phyloP scores from a whole-genome alignment of 306 rosid species.

The Lathyrus aphaca region DNA sequence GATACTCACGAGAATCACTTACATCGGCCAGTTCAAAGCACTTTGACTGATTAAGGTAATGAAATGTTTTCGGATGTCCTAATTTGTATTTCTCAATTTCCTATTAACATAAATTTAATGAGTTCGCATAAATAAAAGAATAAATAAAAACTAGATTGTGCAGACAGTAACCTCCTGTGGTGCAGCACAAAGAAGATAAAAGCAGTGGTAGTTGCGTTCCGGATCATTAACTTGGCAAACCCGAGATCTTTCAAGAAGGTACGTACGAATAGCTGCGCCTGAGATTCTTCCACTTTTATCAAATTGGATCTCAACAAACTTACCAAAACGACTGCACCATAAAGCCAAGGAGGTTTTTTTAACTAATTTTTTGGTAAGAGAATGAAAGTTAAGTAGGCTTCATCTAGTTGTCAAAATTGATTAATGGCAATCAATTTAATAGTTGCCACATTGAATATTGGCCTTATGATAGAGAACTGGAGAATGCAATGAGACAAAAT shows the following conservation, averaged over 20 bases:
- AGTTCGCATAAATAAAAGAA: conserved; percentile 29
- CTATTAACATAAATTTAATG: conserved; percentile 57
- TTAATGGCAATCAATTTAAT: conserved; percentile 7
- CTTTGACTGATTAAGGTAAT: conserved; percentile 94
- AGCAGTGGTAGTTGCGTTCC: conserved; percentile 98
- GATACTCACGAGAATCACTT: conserved; percentile 91
- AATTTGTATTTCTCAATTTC: conserved; percentile 94
- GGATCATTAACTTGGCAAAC: conserved; percentile 99
- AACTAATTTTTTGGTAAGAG: conserved; percentile 22
- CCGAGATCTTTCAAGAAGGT: conserved; percentile 96
- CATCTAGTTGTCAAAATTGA: conserved; percentile 11
- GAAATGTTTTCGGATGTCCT: conserved; percentile 85
- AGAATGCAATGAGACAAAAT: conserved; percentile 35
- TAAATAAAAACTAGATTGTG: conserved; percentile 25
- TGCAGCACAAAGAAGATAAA: conserved; percentile 98
- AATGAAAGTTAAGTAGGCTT: conserved; percentile 22
- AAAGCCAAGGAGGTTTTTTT: conserved; percentile 40
- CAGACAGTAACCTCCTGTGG: conserved; percentile 85
- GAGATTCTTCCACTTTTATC: conserved; percentile 98
- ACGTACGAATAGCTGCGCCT: conserved; percentile 97
- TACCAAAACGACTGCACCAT: conserved; percentile 90
- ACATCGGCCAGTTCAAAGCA: conserved; percentile 83
- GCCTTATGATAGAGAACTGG: conserved; percentile 26
- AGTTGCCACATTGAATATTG: conserved; percentile 15
- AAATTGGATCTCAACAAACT: conserved; percentile 97